Conservation (phyloP, 148 eudicot species). For the Polygonum aviculare region DNA sequence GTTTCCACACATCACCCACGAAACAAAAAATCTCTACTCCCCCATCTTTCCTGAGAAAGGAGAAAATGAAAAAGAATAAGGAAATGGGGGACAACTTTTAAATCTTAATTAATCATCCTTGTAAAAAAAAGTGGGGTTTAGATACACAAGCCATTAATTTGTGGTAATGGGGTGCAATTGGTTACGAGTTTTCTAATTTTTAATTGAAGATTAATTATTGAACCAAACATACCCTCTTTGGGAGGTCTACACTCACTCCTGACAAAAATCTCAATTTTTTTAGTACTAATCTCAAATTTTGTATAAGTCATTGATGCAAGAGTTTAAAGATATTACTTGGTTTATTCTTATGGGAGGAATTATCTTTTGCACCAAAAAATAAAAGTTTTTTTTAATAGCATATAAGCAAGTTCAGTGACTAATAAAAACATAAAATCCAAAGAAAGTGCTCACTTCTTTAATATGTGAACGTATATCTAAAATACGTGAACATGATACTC, state of each 20-base stretch:
- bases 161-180: conserved; percentile 4
- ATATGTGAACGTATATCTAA: too few species aligned
- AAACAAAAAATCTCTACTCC: background rate
- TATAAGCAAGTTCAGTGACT: too few species aligned
- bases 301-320: too few species aligned
- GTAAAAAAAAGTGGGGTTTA: background rate
- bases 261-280: too few species aligned
- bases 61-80: background rate
- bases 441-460: too few species aligned
- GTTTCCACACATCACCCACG: background rate
- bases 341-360: too few species aligned
- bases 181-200: background rate
- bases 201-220: background rate
- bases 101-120: background rate
- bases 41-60: background rate
- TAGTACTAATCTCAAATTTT: background rate
- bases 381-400: too few species aligned
- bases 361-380: too few species aligned
- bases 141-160: background rate
- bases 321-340: too few species aligned
- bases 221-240: background rate
- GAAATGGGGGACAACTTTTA: background rate
- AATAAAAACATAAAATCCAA: too few species aligned
- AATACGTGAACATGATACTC: too few species aligned
- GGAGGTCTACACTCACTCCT: too few species aligned